A percentile compares a stretch with the other conserved stretches of the same genome.
phyloP scores from a whole-genome alignment of 2,329 filamentous ascomycete genomes.

The Niveomyces coronatus region DNA sequence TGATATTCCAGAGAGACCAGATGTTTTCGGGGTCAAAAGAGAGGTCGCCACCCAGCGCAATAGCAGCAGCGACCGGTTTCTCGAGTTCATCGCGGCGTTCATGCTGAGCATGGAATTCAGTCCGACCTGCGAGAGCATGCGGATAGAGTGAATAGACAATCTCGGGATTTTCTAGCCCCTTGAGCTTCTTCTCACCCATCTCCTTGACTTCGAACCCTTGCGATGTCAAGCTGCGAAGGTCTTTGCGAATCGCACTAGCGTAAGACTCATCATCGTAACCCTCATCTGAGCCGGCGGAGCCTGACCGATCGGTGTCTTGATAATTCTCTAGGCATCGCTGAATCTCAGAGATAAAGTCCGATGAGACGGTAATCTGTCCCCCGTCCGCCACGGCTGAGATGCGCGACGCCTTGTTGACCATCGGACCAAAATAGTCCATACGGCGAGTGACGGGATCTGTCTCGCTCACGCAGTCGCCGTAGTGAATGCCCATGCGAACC shows the following conservation, averaged over 20 bases:
- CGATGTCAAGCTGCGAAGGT: slow-evolving; percentile 75
- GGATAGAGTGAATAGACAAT: slow-evolving; percentile 93
- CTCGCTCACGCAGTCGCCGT: slow-evolving; percentile 88
- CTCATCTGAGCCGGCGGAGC: slow-evolving; percentile 57
- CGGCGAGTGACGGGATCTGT: slow-evolving; percentile 91
- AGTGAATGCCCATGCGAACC: slow-evolving; percentile 96
- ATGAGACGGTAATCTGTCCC: slow-evolving; percentile 92
- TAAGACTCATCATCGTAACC: slow-evolving; percentile 62
- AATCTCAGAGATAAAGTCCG: slow-evolving; percentile 94
- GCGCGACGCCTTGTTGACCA: slow-evolving; percentile 95
- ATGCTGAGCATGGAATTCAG: slow-evolving; percentile 53
- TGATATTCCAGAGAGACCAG: slow-evolving; percentile 84
- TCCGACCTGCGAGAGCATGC: slow-evolving; percentile 72
- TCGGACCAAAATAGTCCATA: slow-evolving; percentile 99
- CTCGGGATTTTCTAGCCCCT: slow-evolving; percentile 95
- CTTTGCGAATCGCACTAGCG: slow-evolving; percentile 70
- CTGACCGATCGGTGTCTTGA: slow-evolving; percentile 68
- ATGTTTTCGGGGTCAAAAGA: slow-evolving; percentile 73
- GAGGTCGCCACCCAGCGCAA: slow-evolving; percentile 56
- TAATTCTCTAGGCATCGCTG: slow-evolving; percentile 83
- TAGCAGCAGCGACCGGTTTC: slow-evolving; percentile 51
- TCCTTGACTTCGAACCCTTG: slow-evolving; percentile 97
- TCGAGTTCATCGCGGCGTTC: slow-evolving; percentile 35
- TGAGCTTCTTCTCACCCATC: slow-evolving; percentile 87
- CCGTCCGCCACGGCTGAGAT: slow-evolving; percentile 93